These are phyloP conservation scores for Panaeolus cyanescens DNA, from an alignment of 768 basidiomycete species.

Conservation along the genomic window DNA sequence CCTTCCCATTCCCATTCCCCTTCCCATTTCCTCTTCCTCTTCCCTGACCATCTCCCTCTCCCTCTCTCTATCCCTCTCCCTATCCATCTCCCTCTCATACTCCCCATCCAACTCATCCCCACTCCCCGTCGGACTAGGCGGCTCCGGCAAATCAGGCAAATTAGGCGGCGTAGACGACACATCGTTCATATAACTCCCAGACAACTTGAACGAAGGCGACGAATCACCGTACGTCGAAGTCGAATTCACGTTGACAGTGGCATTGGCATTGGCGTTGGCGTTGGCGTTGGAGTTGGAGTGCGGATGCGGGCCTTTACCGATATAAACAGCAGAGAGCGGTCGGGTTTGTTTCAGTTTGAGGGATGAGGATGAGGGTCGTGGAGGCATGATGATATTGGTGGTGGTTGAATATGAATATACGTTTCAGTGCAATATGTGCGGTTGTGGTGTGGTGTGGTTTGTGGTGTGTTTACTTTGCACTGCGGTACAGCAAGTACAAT, in stretches of 20 bases:
- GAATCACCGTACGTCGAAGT: constrained; percentile 12
- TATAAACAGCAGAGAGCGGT: constrained; percentile 44
- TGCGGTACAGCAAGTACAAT: neutral
- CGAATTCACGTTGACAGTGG: no score
- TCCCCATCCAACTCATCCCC: no score
- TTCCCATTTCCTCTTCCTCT: no score
- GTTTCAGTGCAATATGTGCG: constrained; percentile 4
- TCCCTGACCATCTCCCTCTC: no score
- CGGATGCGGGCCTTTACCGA: constrained; percentile 30
- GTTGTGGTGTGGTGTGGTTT: constrained; percentile 1
- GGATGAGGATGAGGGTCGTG: constrained; percentile 31
- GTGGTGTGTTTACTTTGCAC: neutral
- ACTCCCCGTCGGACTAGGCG: constrained; percentile 53
- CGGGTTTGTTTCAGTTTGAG: constrained; percentile 32
- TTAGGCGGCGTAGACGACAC: constrained; percentile 31
- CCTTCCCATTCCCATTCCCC: constrained; percentile 4
- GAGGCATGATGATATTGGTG: constrained; percentile 33
- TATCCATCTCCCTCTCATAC: no score
- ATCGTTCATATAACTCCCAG: constrained; percentile 20
- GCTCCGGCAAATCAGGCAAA: constrained; percentile 72
- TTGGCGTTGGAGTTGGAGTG: neutral
- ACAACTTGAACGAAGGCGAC: constrained; percentile 22
- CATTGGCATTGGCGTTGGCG: no score
- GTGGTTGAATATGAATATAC: no score
- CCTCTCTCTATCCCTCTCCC: no score